These are phyloP conservation scores for Leishmania gerbilli DNA, from an alignment of 208 protist genomes.

Conservation along the genomic window DNA sequence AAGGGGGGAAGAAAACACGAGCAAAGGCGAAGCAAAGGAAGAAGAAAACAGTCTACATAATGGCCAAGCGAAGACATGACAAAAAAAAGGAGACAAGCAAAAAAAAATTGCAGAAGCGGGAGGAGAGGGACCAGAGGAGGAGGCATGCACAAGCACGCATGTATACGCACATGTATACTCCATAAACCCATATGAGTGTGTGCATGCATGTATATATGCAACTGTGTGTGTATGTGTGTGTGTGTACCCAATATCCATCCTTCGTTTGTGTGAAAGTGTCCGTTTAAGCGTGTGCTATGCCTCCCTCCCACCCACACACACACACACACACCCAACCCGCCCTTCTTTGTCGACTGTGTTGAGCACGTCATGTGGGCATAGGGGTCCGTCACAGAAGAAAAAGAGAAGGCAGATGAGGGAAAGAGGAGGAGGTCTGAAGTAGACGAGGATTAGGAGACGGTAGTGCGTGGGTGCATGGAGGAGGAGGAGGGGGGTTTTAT, in stretches of 20 bases:
- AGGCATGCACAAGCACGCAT: not conserved
- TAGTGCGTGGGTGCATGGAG: too few species aligned
- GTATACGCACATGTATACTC: not conserved
- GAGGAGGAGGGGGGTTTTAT: too few species aligned
- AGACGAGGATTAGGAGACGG: too few species aligned
- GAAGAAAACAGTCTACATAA: not conserved
- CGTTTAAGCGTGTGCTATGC: not conserved
- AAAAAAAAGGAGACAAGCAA: not conserved
- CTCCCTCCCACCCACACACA: not conserved
- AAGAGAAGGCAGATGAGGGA: too few species aligned
- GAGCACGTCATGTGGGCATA: too few species aligned
- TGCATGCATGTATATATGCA: not conserved
- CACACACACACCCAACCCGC: too few species aligned
- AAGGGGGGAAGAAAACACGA: not conserved
- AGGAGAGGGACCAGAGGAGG: not conserved
- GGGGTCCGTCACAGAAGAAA: too few species aligned
- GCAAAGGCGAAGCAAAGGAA: not conserved
- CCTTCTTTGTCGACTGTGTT: too few species aligned
- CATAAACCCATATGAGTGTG: not conserved
- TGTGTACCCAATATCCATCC: not conserved
- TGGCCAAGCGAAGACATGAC: not conserved
- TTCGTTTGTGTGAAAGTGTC: not conserved
- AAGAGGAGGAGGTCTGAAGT: too few species aligned
- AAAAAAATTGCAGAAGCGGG: not conserved
- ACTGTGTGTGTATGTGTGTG: not conserved